A percentile compares a stretch with the other conserved stretches of the same genome.
These are phyloP conservation scores for Aureobasidium sp. DNA, from an alignment of 2,329 filamentous ascomycete genomes.

Conservation along the genomic window DNA sequence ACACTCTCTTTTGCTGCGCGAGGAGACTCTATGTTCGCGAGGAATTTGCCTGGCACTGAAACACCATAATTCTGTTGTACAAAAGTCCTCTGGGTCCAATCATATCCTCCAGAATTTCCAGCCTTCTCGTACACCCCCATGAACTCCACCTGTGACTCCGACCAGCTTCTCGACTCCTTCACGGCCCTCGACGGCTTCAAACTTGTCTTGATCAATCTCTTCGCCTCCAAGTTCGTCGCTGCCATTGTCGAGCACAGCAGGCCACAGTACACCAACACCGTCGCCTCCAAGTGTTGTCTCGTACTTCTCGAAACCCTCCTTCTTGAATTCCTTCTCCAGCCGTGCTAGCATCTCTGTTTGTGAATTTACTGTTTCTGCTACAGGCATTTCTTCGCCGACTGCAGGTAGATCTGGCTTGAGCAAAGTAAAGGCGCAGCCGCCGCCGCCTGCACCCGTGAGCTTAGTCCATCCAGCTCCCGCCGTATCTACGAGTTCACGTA, in stretches of 20 bases:
- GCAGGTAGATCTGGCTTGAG: constrained; percentile 54
- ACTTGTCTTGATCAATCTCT: constrained; percentile 86
- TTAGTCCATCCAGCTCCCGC: constrained; percentile 94
- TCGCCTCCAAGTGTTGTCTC: constrained; percentile 87
- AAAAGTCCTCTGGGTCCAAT: background rate
- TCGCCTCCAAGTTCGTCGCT: constrained; percentile 75
- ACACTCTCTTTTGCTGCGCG: background rate
- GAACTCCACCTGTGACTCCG: constrained; percentile 50
- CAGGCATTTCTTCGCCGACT: constrained; percentile 13
- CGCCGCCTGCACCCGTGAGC: constrained; percentile 89
- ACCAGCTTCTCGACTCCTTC: constrained; percentile 84
- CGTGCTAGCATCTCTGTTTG: constrained; percentile 40
- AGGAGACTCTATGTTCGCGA: too few species aligned
- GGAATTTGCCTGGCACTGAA: background rate
- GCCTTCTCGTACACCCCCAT: constrained; percentile 24
- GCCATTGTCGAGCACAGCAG: constrained; percentile 80
- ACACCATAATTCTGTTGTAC: background rate
- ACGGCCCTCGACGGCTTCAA: constrained; percentile 75
- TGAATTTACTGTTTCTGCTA: background rate
- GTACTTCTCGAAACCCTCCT: constrained; percentile 70
- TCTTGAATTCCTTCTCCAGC: constrained; percentile 54
- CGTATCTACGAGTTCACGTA: constrained; percentile 85
- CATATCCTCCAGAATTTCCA: constrained; percentile 32
- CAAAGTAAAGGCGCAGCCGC: constrained; percentile 90
- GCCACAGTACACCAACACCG: constrained; percentile 89